Percentiles rank a stretch among this genome's conserved stretches.
Conservation (phyloP, 1,139 yeast species). For the Neolecta irregularis region DNA sequence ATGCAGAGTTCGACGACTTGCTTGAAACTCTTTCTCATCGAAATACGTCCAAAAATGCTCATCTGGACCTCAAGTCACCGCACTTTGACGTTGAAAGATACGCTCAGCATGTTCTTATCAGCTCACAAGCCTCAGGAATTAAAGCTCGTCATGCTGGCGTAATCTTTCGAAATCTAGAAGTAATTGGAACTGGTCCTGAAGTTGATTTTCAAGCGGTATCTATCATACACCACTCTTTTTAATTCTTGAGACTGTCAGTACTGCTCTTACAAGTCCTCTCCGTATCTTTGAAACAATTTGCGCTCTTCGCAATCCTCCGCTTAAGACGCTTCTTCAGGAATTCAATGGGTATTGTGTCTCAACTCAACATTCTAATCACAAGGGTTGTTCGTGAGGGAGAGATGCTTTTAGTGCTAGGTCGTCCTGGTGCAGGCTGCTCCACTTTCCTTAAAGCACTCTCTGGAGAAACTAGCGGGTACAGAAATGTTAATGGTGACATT, state of each 20-base stretch:
- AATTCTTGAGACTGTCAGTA: constrained; percentile 31
- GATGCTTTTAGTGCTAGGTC: constrained; percentile 33
- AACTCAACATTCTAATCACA: no score
- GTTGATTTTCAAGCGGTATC: constrained; percentile 45
- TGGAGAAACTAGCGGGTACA: constrained; percentile 52
- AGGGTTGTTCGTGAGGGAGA: constrained; percentile 36
- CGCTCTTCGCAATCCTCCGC: constrained; percentile 45
- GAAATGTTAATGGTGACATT: constrained; percentile 35
- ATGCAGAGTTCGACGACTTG: constrained; percentile 7
- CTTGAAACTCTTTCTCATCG: constrained; percentile 6
- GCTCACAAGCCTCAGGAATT: constrained; percentile 13
- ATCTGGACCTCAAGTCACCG: constrained; percentile 6
- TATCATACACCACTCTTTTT: constrained; percentile 19
- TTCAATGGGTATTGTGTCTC: no score
- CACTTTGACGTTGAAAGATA: constrained; percentile 16
- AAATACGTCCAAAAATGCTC: constrained; percentile 7
- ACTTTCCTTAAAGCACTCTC: constrained; percentile 41
- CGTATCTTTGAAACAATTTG: constrained; percentile 14
- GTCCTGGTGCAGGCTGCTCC: constrained; percentile 38
- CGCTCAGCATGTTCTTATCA: constrained; percentile 14
- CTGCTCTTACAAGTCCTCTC: constrained; percentile 47
- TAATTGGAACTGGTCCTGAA: constrained; percentile 62
- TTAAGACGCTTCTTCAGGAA: constrained; percentile 30
- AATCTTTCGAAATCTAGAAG: constrained; percentile 51
- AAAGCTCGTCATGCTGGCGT: constrained; percentile 32